Percentiles rank a stretch among this genome's conserved stretches.
Conservation (phyloP, 306 rosid species). For the Begonia loranthoides region DNA sequence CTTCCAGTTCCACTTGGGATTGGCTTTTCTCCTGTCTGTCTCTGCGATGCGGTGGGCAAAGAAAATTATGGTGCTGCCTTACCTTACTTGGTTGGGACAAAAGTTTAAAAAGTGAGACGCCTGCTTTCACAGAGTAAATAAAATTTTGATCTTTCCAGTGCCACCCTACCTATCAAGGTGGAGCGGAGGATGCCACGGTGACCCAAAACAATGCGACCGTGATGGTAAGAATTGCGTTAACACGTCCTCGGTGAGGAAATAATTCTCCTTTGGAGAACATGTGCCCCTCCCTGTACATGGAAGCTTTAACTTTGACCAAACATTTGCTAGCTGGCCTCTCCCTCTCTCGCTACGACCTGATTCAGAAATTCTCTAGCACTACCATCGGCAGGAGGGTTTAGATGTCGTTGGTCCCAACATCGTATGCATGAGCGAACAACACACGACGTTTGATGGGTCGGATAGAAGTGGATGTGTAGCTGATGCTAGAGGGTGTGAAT, state of each 20-base stretch:
- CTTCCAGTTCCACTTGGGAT: too few species aligned
- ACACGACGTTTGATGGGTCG: constrained; percentile 39
- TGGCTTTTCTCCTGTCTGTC: too few species aligned
- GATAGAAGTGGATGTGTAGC: constrained; percentile 51
- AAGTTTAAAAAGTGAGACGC: too few species aligned
- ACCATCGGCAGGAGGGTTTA: constrained; percentile 73
- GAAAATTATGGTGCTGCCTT: too few species aligned
- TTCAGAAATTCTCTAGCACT: constrained; percentile 38
- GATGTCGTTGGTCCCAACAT: constrained; percentile 17
- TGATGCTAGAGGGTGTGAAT: constrained; percentile 29
- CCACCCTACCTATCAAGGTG: background rate
- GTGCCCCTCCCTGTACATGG: constrained; percentile 32
- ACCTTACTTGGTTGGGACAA: too few species aligned
- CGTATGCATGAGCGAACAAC: constrained; percentile 50
- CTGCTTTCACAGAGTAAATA: too few species aligned
- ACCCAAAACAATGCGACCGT: too few species aligned
- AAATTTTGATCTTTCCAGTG: background rate
- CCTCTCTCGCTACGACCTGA: constrained; percentile 63
- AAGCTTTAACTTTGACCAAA: constrained; percentile 42
- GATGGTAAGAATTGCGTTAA: constrained; percentile 56
- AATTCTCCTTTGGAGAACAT: constrained; percentile 63
- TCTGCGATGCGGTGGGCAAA: too few species aligned
- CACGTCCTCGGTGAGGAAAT: constrained; percentile 58
- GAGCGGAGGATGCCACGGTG: too few species aligned
- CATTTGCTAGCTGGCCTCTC: constrained; percentile 18